These are phyloP conservation scores for Nicotiana benthamiana DNA, from an alignment of 257 asterid species.

Conservation along the genomic window DNA sequence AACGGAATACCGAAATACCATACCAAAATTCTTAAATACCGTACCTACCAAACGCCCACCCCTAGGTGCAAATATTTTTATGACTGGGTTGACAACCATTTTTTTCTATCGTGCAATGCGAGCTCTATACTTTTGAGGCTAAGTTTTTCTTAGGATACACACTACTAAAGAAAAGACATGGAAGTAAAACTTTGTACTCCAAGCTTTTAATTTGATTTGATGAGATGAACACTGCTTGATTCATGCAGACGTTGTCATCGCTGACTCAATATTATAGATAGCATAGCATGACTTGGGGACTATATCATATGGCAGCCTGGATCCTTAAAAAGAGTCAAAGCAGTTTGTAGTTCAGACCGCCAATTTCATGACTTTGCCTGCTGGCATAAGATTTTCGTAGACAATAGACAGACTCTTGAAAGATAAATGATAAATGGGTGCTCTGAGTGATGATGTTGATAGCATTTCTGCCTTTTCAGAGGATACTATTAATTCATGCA, in stretches of 20 bases:
- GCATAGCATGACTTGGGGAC: neutral
- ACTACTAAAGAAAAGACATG: neutral
- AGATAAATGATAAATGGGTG: neutral
- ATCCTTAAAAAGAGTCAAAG: neutral
- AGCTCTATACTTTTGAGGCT: neutral
- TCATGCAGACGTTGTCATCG: neutral
- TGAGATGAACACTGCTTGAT: neutral
- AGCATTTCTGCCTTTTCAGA: neutral
- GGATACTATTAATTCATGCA: neutral
- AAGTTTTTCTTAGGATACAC: neutral
- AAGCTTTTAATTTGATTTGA: neutral
- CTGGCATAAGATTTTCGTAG: neutral
- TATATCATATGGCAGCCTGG: neutral
- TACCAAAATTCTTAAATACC: too few relatives aligned
- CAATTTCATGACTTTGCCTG: neutral
- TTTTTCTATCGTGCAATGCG: neutral
- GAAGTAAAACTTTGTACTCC: neutral
- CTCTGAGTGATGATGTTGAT: neutral
- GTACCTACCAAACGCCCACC: too few relatives aligned
- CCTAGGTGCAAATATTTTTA: neutral
- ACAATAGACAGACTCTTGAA: neutral
- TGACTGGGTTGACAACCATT: neutral
- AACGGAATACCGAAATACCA: too few relatives aligned
- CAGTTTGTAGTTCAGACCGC: neutral
- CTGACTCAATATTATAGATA: neutral